Evolutionary conservation across 495 filamentous ascomycete genomes (phyloP), one percentile per base, ranked within the genome.

Genomic region (Xylaria flabelliformis): DNA sequence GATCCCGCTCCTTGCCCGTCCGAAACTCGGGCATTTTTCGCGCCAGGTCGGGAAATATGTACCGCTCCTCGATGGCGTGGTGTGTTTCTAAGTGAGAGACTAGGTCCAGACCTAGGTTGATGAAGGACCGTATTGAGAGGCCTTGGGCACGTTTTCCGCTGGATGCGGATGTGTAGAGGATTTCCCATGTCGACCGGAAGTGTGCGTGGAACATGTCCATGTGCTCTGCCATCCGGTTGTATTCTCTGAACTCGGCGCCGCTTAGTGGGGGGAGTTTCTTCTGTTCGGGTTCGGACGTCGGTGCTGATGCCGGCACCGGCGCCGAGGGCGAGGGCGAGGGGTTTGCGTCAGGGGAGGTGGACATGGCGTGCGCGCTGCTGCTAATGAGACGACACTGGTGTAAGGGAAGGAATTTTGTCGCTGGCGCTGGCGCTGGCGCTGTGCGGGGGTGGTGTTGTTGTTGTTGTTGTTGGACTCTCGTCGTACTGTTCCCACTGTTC

Each of bases 201-300:
- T 92, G 86, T 72, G 91, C 89, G 82, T 97, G 94, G 90, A 91
- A 92, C 42, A 87, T 83, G 36, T 95, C 89, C 93, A 97, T 97
- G 64, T 88, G 85, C 74, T 92, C 91, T 2, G 93, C 90, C 73
- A 95, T 80, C 17, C 87, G 85, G 81, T 95, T 95, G 79, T 93
- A 96, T 39, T 79, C 76, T 26, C 83, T 77, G 72, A 92, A 92
- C 44, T 92, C 90, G 56, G 78, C 72, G 2, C 85, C 72, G 6
- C 85, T 86, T 21, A 92, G 82, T 64, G 85, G 83, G 4, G 87
- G 84, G 36, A 74, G 71, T 9, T 69, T 46, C 4, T 5, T 6
- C 24, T 59, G 24, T 34, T 59, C 21, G 50, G 46, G n/a, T 12
- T 9, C 24, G 21, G 51, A 55, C 10, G 59, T 19, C 59, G 59